Conservation (phyloP, 257 asterid genomes). For the Capsicum baccatum region DNA sequence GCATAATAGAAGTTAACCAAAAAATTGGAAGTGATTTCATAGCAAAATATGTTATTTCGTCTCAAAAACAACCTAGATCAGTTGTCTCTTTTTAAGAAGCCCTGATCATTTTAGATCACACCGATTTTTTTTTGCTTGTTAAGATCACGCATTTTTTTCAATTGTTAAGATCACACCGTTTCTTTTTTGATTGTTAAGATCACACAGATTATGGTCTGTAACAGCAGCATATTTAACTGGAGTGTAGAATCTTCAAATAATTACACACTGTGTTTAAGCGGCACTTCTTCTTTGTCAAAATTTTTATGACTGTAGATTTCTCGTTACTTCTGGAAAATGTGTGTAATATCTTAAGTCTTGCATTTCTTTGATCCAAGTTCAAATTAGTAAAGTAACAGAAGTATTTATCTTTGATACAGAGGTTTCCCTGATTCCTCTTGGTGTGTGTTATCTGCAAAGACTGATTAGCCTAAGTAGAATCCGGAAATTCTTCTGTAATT, state of each 20-base stretch:
- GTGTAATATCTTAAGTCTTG: background rate
- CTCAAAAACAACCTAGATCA: background rate
- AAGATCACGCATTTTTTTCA: no score
- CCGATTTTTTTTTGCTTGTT: background rate
- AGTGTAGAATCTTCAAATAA: background rate
- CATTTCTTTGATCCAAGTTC: background rate
- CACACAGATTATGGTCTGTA: background rate
- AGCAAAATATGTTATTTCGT: background rate
- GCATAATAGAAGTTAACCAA: background rate
- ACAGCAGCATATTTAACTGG: background rate
- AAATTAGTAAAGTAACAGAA: background rate
- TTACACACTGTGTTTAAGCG: background rate
- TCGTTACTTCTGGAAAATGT: background rate
- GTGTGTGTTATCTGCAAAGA: background rate
- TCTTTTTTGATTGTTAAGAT: background rate
- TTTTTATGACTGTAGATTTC: background rate
- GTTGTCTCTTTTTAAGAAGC: background rate
- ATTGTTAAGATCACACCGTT: no score
- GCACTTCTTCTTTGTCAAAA: background rate
- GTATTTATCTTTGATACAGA: background rate
- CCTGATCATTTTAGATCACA: background rate
- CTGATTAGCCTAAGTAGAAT: background rate
- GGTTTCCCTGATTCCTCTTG: background rate
- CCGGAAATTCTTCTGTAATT: slow-evolving; percentile 4
- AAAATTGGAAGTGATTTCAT: background rate